Base-by-base conservation (phyloP, 768 basidiomycete genomes). In the Clavulina sp. region DNA sequence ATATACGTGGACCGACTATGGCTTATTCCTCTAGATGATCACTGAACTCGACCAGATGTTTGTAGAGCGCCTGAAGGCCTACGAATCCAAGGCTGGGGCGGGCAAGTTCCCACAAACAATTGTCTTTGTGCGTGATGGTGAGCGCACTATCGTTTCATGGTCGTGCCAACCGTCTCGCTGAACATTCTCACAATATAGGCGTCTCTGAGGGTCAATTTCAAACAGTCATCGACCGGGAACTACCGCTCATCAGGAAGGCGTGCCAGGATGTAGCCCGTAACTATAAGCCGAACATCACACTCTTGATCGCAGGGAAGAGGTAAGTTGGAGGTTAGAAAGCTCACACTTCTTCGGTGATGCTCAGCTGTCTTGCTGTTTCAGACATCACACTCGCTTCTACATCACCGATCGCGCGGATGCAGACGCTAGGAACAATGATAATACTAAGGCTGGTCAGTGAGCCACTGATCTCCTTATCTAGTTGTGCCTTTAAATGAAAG, bases 291-390 rank as follows among this genome's bases (percentile, higher is more conserved):
- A 60, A 62, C 41, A 58, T 89, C 33, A 76, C 81, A 1, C 83
- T 89, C 58, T 64, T 83, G 52, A 78, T 88, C 34, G 89, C 86
- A 58, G 85, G 85, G 60, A 88, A 88, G 62, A 73, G 80, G 43
- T 46, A 46, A 9, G 9, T 28, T 9, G 9, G 9, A 9, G 13
- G 26, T 28, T 46, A 9, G 13, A 16, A 46, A 24, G 13, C 13
- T 46, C 13, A 28, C 43, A 9, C 9, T 9, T 9, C 9, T 9
- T 9, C 16, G 13, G 26, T 28, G 9, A 9, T 46, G 13, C 16
- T 46, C 43, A 16, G 9, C 13, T 46, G 9, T 28, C 26, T 24
- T 26, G 24, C n/a, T n/a, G n/a, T n/a, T 1, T 24, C 43, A 46
- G 43, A 2, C 74, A 76, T 51, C 75, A 76, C 55, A 75, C 73